Evolutionary conservation across 2,329 filamentous ascomycete species (phyloP).

Genomic region (Biscogniauxia marginata): DNA sequence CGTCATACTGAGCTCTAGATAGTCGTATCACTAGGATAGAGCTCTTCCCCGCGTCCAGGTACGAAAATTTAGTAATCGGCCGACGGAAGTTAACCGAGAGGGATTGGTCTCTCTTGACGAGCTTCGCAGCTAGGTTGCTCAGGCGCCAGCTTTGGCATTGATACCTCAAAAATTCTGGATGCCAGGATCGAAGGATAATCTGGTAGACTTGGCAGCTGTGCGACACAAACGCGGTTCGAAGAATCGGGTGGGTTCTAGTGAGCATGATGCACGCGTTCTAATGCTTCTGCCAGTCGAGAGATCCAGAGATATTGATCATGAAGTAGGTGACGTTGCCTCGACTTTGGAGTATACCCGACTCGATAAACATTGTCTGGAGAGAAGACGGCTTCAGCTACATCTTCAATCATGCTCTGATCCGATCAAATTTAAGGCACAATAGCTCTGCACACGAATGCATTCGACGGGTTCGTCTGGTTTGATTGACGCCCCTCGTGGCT

Average conservation of each 20-base stretch:
- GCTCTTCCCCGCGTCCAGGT: conserved; percentile 47
- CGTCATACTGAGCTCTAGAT: conserved; percentile 50
- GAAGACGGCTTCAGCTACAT: conserved; percentile 49
- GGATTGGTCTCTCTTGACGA: conserved; percentile 43
- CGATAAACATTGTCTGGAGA: conserved; percentile 47
- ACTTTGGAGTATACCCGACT: conserved; percentile 44
- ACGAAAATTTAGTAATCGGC: conserved; percentile 50
- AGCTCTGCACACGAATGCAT: conserved; percentile 39
- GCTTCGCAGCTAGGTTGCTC: conserved; percentile 37
- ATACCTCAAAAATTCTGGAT: conserved; percentile 44
- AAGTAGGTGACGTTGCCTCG: conserved; percentile 48
- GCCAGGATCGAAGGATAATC: conserved; percentile 43
- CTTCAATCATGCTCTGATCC: conserved; percentile 42
- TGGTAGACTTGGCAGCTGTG: conserved; percentile 49
- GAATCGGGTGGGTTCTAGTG: conserved; percentile 45
- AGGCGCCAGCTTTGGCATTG: conserved; percentile 42
- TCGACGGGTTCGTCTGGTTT: conserved; percentile 16
- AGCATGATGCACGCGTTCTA: conserved; percentile 47
- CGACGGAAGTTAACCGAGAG: conserved; percentile 39
- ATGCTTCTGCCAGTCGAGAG: conserved; percentile 41
- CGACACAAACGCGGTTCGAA: conserved; percentile 53
- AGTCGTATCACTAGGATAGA: conserved; percentile 48
- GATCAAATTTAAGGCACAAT: conserved; percentile 44
- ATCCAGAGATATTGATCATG: conserved; percentile 46
- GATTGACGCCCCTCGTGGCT: conserved; percentile 7